Evolutionary conservation across 495 filamentous ascomycete species (phyloP).

Genomic region (Podospora conica): DNA sequence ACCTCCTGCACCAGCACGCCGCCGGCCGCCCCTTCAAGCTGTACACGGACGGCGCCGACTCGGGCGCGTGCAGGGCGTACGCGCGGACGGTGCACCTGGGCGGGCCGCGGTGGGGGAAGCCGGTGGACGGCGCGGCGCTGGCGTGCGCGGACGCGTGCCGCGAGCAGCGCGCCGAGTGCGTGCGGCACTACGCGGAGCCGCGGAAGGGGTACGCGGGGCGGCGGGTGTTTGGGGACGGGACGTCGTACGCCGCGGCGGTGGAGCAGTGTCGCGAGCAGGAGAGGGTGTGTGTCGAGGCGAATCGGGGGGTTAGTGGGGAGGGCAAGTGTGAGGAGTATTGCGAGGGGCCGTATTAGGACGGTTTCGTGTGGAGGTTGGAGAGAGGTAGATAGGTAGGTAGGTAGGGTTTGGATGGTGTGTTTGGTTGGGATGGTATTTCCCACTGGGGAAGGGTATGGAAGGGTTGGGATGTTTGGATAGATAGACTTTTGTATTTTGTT

Average conservation of each 20-base stretch:
- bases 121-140: conserved; percentile 9
- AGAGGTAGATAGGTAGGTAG: background rate
- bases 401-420: background rate
- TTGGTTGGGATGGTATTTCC: no score
- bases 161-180: conserved; percentile 42
- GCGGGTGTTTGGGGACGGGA: conserved; percentile 8
- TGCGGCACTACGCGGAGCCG: conserved; percentile 40
- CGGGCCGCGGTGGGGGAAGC: background rate
- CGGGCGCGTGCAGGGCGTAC: conserved; percentile 35
- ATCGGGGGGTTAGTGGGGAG: conserved; percentile 7
- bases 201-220: conserved; percentile 14
- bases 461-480: background rate
- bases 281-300: conserved; percentile 29
- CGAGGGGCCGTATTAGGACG: conserved; percentile 2
- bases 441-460: no score
- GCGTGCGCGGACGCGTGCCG: conserved; percentile 46
- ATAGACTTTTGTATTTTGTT: background rate
- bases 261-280: conserved; percentile 39
- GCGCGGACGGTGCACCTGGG: conserved; percentile 7
- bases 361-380: background rate
- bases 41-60: conserved; percentile 32
- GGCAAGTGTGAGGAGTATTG: conserved; percentile 23
- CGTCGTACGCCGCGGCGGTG: conserved; percentile 26
- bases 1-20: conserved; percentile 31
- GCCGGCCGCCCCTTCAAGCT: conserved; percentile 39